Evolutionary conservation across 345 rosid species (phyloP).

Genomic region (Acer yangbiense): DNA sequence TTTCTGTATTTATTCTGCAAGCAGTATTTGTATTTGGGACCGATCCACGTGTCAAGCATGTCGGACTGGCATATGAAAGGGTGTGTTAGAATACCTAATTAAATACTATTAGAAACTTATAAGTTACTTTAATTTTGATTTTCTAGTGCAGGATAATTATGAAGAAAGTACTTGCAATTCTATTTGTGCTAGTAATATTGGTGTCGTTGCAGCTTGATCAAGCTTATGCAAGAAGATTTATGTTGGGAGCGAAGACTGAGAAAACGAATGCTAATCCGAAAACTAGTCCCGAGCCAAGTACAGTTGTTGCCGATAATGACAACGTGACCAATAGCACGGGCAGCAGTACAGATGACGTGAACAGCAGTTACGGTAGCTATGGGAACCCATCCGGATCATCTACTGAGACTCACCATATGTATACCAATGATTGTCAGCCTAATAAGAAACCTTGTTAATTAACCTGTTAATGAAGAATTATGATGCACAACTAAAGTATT

Average conservation of each 20-base stretch:
- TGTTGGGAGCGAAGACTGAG: neutral
- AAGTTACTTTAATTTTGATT: neutral
- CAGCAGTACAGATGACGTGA: slow-evolving; percentile 21
- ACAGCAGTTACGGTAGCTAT: slow-evolving; percentile 21
- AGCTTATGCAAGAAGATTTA: slow-evolving; percentile 29
- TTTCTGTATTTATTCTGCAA: too few species aligned
- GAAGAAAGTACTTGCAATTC: slow-evolving; percentile 22
- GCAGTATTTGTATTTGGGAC: too few species aligned
- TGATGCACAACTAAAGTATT: neutral
- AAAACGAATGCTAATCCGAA: neutral
- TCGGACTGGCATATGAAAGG: too few species aligned
- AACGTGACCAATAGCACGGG: neutral
- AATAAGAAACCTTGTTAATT: slow-evolving; percentile 19
- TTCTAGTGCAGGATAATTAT: slow-evolving; percentile 16
- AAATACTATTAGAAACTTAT: too few species aligned
- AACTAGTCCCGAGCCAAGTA: neutral
- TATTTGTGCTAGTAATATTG: slow-evolving; percentile 19
- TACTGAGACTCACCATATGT: slow-evolving; percentile 29
- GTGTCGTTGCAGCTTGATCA: slow-evolving; percentile 19
- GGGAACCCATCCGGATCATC: slow-evolving; percentile 34
- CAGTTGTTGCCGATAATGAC: neutral
- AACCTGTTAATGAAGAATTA: neutral
- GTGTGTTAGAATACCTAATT: too few species aligned
- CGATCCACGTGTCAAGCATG: too few species aligned
- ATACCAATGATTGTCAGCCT: slow-evolving; percentile 27